Base-by-base conservation (phyloP, 768 basidiomycete species). In the Tylopilus cervinicoccineus region DNA sequence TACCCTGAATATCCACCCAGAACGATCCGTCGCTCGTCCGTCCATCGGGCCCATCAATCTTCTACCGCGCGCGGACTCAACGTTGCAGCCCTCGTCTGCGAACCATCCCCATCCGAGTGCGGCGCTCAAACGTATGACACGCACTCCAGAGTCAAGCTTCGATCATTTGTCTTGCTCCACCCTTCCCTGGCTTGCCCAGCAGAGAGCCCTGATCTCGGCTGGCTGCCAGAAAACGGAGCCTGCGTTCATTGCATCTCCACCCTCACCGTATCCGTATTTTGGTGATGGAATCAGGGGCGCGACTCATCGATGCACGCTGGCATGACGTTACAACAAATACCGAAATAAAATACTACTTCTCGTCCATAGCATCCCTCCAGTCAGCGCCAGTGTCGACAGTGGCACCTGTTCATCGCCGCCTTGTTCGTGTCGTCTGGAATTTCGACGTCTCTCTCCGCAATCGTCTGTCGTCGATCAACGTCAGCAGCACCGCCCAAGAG, bases 381-480 rank as follows among this genome's bases (percentile, higher is more conserved):
- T n/a, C 50, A 45, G 38, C 43, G 38, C 17, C 33, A 28, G 43
- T 29, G 45, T 36, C 28, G 51, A 51, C 50, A 43, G 41, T 34
- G 42, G 48, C 41, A 29, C 26, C 38, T 22, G 45, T 16, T 20
- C 56, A 73, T 50, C 72, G 67, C 59, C 72, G 69, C 48, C 72
- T 59, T 20, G 63, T 72, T 40, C 73, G 62, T 23, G 70, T 68
- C 3, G 69, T 78, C 63, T 83, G 81, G 61, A 83, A 83, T 52
- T 83, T 83, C 19, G 81, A 82, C 22, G 81, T 84, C 60, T 84
- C 81, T 61, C 81, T 69, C 28, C 83, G 76, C 53, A 84, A 60
- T 7, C 81, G 82, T 54, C 81, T 84, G 57, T 24, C 42, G 45
- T 37, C 28, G 47, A 52, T 45, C 44, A 23, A 3, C 31, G 43